phyloP scores from a whole-genome alignment of 306 rosid species.

The Canavalia gladiata region DNA sequence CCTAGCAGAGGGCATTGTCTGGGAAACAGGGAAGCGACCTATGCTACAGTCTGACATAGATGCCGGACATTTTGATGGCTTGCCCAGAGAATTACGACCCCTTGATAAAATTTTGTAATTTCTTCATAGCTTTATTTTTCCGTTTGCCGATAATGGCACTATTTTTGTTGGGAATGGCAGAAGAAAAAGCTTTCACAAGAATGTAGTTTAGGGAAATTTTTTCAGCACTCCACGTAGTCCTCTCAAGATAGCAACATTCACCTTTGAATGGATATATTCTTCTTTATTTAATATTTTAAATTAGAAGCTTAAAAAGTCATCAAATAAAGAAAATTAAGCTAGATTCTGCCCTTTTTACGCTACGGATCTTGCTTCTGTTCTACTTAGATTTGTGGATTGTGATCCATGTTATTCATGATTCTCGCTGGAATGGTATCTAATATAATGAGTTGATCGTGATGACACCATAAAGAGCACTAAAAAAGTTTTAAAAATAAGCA shows the following conservation, averaged over 20 bases:
- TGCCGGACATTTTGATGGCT: constrained; percentile 82
- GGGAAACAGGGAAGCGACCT: constrained; percentile 84
- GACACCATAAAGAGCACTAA: too few species aligned
- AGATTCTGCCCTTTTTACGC: not conserved
- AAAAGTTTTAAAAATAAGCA: too few species aligned
- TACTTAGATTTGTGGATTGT: not conserved
- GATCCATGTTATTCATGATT: not conserved
- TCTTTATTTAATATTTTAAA: too few species aligned
- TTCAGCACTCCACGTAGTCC: too few species aligned
- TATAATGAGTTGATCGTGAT: too few species aligned
- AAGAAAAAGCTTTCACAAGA: constrained; percentile 15
- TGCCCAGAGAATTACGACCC: constrained; percentile 86
- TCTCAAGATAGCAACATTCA: too few species aligned
- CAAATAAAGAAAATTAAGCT: too few species aligned
- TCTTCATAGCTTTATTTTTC: not conserved
- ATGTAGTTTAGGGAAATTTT: not conserved
- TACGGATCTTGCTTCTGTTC: not conserved
- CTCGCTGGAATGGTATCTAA: too few species aligned
- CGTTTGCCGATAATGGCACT: not conserved
- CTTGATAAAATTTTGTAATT: constrained; percentile 67
- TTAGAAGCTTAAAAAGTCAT: too few species aligned
- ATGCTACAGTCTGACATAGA: constrained; percentile 77
- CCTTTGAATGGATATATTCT: too few species aligned
- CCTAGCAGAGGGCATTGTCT: constrained; percentile 81
- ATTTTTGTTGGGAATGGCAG: not conserved